Base-by-base conservation (phyloP, 768 basidiomycete genomes). In the Cystofilobasidium bisporidii region DNA sequence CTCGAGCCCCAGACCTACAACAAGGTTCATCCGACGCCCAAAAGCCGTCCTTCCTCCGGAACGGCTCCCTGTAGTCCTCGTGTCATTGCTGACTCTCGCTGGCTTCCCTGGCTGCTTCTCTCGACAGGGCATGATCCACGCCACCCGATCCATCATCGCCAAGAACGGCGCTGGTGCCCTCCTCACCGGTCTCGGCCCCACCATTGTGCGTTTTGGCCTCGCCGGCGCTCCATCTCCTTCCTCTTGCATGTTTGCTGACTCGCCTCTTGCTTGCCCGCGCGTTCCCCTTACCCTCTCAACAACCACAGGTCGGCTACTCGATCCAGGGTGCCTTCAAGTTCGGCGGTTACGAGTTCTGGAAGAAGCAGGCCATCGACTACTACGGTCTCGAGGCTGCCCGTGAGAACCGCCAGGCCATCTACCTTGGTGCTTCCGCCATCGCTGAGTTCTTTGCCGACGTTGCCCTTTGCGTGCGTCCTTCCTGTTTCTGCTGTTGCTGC, bases 241-340 rank as follows among this genome's bases (percentile, higher is more conserved):
- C 18, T 11, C 14, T 24, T 8, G 9, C 62, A 17, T 12, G 10
- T 15, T 48, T 36, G 6, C 43, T 50, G 33, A 63, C 30, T 38
- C 28, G 6, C 26, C 28, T 38, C 60, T 14, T 22, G 22, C n/a
- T 48, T 3, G 4, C 20, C 47, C 47, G 6, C 9, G 5, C 18
- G 3, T 50, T 15, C 41, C 22, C 56, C 33, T 33, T 24, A 26
- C 36, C 30, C 28, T 24, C 22, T 30, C 28, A 0, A 9, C 40
- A 10, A 22, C 26, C 18, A 38, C 57, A 68, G 67, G 67, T 69
- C 47, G 68, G 68, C 57, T 69, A 69, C 66, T 63, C 90, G 12
- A 83, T 91, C 74, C 93, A 96, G 81, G 93, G 93, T 77, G 86
- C 92, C 84, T 91, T 94, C 87, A 97, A 97, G 80, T 96, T 90